Base-by-base conservation (phyloP, 805 yeast genomes). In the Lachancea meyersii region DNA sequence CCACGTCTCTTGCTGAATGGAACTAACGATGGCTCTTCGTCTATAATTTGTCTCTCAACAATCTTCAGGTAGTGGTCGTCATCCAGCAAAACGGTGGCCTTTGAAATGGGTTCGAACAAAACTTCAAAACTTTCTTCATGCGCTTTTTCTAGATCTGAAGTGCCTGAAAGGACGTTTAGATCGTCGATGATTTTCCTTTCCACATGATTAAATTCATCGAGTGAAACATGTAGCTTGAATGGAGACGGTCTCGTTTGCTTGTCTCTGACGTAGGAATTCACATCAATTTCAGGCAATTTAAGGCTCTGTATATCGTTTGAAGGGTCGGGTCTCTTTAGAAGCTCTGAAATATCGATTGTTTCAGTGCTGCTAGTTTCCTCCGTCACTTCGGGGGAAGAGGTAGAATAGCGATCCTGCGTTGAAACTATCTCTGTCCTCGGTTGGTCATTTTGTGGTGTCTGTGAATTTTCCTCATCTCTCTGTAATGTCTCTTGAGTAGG, bases 81-180 rank as follows among this genome's bases (percentile, higher is more conserved):
- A 44, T 83, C 88, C 39, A 69, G 59, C 6, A 87, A 83, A 31
- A 79, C 72, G 39, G 82, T 61, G 41, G 86, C 66, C 41, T 84
- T 77, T 0, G 91, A 82, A 5, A 82, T 75, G 2, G 87, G 80
- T 2, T 76, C 73, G 51, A 71, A 61, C 1, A 69, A 67, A 3
- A 61, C 39, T 17, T 21, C 28, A 19, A 20, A 28, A 9, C n/a
- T 9, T 7, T 46, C 42, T 21, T 50, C 55, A 16, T 63, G 63
- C 4, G 54, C 63, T 1, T 48, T 51, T 13, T 70, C 60, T 26
- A 55, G 59, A 2, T 48, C 38, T 16, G 49, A 49, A 6, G 30
- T 13, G 17, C 67, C 63, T 5, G 47, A 40, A 46, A 64, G 64
- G 0, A 63, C 19, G 1, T 72, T 67, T 3, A 67, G 19, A 14